These are phyloP conservation scores for Blastobotrys serpentis DNA, from an alignment of 1,139 yeast genomes.

Conservation along the genomic window DNA sequence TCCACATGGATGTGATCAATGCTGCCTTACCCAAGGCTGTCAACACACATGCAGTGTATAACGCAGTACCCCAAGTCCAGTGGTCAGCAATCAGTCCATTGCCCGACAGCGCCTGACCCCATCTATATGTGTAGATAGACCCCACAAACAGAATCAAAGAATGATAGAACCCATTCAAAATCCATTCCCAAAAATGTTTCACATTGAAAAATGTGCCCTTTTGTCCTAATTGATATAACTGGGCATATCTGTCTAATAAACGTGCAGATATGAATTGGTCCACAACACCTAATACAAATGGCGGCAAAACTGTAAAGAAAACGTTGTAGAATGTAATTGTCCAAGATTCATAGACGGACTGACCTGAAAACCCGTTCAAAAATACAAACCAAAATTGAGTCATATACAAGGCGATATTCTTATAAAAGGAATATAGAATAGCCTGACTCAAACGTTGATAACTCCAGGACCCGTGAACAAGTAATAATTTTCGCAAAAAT, in stretches of 20 bases:
- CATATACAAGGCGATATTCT: constrained; percentile 92
- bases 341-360: constrained; percentile 97
- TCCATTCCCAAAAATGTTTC: constrained; percentile 96
- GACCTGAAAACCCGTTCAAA: constrained; percentile 89
- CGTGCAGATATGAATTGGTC: constrained; percentile 95
- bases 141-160: constrained; percentile 82
- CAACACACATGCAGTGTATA: constrained; percentile 81
- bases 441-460: constrained; percentile 92
- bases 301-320: constrained; percentile 92
- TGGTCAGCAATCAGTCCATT: constrained; percentile 79
- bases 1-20: constrained; percentile 88
- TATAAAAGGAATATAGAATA: constrained; percentile 90
- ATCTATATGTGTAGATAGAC: constrained; percentile 63
- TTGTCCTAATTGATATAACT: constrained; percentile 87
- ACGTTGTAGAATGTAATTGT: constrained; percentile 94
- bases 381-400: constrained; percentile 98
- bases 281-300: constrained; percentile 92
- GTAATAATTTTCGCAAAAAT: constrained; percentile 71
- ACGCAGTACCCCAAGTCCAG: constrained; percentile 94
- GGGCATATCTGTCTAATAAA: constrained; percentile 87
- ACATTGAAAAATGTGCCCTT: constrained; percentile 85
- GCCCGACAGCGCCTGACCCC: constrained; percentile 58
- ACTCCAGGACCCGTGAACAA: constrained; percentile 98
- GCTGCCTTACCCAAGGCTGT: constrained; percentile 97
- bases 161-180: constrained; percentile 90